Evolutionary conservation across 164 flowering plant genomes (phyloP).

Genomic region (Kingdonia uniflora): DNA sequence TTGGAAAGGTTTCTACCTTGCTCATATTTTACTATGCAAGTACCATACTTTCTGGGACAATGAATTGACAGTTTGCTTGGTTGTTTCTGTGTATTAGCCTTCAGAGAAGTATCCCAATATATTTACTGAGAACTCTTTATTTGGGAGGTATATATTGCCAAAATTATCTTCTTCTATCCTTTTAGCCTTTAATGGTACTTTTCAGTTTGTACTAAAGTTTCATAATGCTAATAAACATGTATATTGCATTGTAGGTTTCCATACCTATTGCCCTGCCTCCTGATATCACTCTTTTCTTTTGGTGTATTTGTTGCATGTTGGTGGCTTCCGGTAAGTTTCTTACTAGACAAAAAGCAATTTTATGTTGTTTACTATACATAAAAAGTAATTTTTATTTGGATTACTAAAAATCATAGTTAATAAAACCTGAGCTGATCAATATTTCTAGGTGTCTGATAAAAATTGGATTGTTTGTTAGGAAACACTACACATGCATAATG

Average conservation of each 20-base stretch:
- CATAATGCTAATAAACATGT: background rate
- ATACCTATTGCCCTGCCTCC: constrained; percentile 46
- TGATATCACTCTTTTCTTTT: constrained; percentile 32
- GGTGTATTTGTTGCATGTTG: constrained; percentile 19
- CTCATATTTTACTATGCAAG: too few relatives aligned
- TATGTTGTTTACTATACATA: too few relatives aligned
- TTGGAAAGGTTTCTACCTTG: too few relatives aligned
- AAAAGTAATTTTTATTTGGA: too few relatives aligned
- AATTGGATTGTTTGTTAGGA: constrained; percentile 28
- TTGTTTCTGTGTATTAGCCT: constrained; percentile 24
- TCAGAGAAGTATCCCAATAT: constrained; percentile 45
- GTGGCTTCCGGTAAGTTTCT: constrained; percentile 45
- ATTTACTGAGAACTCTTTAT: constrained; percentile 34
- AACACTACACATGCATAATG: constrained; percentile 46
- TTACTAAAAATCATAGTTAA: too few relatives aligned
- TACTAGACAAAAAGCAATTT: background rate
- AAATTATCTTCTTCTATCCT: background rate
- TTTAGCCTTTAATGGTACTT: background rate
- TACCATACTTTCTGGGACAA: too few relatives aligned
- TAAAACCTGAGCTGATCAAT: background rate
- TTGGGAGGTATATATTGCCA: constrained; percentile 32
- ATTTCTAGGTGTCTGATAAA: background rate
- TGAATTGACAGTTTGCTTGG: background rate
- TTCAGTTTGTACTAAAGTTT: background rate
- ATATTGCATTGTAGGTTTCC: constrained; percentile 35